Percentiles rank a stretch among this genome's conserved stretches.
Evolutionary conservation across 805 yeast species (phyloP).

Genomic region (Nadsonia fulvescens): DNA sequence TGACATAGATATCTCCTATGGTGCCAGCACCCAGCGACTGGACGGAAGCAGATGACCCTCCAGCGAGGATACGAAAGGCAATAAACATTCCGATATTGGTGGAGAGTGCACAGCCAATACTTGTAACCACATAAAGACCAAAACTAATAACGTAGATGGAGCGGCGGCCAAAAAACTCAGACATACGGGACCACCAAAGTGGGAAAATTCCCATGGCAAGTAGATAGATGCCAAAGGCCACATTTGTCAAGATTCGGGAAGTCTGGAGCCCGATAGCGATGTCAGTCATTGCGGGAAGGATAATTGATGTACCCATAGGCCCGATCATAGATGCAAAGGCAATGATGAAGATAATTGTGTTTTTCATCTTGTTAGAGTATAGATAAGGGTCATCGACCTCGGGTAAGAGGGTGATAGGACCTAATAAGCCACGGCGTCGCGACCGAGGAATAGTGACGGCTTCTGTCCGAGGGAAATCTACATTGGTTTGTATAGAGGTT

Average conservation of each 20-base stretch:
- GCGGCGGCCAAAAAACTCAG: constrained; percentile 61
- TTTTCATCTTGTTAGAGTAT: constrained; percentile 33
- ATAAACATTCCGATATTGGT: constrained; percentile 45
- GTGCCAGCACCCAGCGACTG: constrained; percentile 88
- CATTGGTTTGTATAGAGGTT: too few relatives aligned
- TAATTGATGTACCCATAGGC: constrained; percentile 77
- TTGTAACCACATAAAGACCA: constrained; percentile 40
- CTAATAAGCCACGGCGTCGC: constrained; percentile 42
- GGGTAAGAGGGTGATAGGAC: constrained; percentile 33
- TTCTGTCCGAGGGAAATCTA: too few relatives aligned
- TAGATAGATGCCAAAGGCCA: constrained; percentile 66
- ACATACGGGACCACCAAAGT: constrained; percentile 73
- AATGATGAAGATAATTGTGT: constrained; percentile 39
- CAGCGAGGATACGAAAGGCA: constrained; percentile 50
- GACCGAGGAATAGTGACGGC: constrained; percentile 19
- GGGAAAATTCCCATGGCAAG: constrained; percentile 65
- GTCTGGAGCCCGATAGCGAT: constrained; percentile 39
- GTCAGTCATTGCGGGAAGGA: constrained; percentile 58
- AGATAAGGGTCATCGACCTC: constrained; percentile 60
- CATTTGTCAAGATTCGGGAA: constrained; percentile 40
- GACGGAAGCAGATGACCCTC: constrained; percentile 72
- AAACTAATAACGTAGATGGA: constrained; percentile 57
- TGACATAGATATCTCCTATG: constrained; percentile 50
- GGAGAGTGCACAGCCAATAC: constrained; percentile 54
- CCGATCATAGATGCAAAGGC: constrained; percentile 66